A percentile compares a stretch with the other conserved stretches of the same genome.
Evolutionary conservation across 2,329 filamentous ascomycete species (phyloP).

Genomic region (Phialophora chinensis): DNA sequence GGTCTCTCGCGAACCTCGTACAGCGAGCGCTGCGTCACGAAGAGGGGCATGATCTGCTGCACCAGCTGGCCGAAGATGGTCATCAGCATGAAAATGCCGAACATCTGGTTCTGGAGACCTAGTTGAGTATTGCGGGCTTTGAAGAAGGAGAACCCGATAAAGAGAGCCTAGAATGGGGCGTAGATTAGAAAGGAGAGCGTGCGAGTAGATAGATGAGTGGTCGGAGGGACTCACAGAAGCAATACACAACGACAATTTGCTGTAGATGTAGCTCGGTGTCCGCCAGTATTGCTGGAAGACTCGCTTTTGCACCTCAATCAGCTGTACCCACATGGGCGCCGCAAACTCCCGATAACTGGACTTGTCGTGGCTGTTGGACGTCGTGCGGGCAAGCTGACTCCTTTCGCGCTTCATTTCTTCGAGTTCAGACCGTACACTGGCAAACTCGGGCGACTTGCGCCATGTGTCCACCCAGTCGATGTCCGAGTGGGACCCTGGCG

Average conservation of each 20-base stretch:
- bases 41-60: slow-evolving; percentile 63
- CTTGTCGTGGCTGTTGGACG: slow-evolving; percentile 51
- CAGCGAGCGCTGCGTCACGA: slow-evolving; percentile 63
- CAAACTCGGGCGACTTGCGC: slow-evolving; percentile 64
- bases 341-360: slow-evolving; percentile 78
- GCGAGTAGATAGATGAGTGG: neutral
- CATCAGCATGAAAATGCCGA: slow-evolving; percentile 83
- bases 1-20: slow-evolving; percentile 67
- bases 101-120: slow-evolving; percentile 89
- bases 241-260: slow-evolving; percentile 73
- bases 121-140: slow-evolving; percentile 74
- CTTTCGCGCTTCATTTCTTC: slow-evolving; percentile 62
- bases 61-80: slow-evolving; percentile 73
- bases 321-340: slow-evolving; percentile 72
- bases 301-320: slow-evolving; percentile 70
- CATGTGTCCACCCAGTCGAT: slow-evolving; percentile 70
- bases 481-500: slow-evolving; percentile 67
- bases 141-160: slow-evolving; percentile 86
- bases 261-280: slow-evolving; percentile 85
- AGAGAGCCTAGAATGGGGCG: slow-evolving; percentile 58
- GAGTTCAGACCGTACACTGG: slow-evolving; percentile 61
- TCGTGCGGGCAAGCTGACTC: slow-evolving; percentile 46
- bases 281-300: slow-evolving; percentile 94
- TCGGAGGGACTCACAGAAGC: slow-evolving; percentile 47
- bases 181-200: neutral